phyloP scores from a whole-genome alignment of 352 stramenopile species.

The Globisporangium echinulatum region DNA sequence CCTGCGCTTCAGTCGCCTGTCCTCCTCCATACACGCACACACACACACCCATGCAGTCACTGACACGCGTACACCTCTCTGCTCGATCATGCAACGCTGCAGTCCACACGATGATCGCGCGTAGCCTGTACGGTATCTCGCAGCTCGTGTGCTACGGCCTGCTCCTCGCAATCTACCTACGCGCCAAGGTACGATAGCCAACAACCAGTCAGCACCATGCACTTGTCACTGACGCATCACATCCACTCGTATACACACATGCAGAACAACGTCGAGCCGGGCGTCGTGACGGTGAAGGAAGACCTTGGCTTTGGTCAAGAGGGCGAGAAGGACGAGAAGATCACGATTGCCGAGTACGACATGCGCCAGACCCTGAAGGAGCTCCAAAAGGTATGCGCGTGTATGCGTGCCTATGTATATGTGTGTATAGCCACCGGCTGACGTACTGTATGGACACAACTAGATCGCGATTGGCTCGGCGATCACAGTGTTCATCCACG shows the following conservation, averaged over 20 bases:
- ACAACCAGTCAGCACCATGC: too few relatives aligned
- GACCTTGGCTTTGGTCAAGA: constrained; percentile 73
- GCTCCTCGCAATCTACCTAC: constrained; percentile 54
- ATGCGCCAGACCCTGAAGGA: constrained; percentile 67
- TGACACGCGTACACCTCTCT: constrained; percentile 1
- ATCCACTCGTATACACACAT: background rate
- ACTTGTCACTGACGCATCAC: background rate
- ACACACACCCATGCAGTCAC: too few relatives aligned
- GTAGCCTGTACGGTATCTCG: constrained; percentile 48
- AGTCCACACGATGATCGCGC: constrained; percentile 57
- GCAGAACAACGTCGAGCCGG: constrained; percentile 76
- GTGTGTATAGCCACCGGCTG: background rate
- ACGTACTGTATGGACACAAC: background rate
- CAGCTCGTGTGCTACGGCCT: constrained; percentile 62
- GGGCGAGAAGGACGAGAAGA: constrained; percentile 68
- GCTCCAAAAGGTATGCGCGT: constrained; percentile 45
- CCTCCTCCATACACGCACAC: too few relatives aligned
- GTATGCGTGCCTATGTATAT: too few relatives aligned
- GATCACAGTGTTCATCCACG: constrained; percentile 69
- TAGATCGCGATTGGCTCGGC: constrained; percentile 57
- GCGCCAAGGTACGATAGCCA: constrained; percentile 30
- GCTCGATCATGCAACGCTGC: constrained; percentile 1
- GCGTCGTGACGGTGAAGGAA: constrained; percentile 68
- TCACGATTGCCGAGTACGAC: constrained; percentile 79
- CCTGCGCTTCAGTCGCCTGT: background rate